Base-by-base conservation (phyloP, 2,329 filamentous ascomycete genomes). In the Phaeosphaeria sp. region DNA sequence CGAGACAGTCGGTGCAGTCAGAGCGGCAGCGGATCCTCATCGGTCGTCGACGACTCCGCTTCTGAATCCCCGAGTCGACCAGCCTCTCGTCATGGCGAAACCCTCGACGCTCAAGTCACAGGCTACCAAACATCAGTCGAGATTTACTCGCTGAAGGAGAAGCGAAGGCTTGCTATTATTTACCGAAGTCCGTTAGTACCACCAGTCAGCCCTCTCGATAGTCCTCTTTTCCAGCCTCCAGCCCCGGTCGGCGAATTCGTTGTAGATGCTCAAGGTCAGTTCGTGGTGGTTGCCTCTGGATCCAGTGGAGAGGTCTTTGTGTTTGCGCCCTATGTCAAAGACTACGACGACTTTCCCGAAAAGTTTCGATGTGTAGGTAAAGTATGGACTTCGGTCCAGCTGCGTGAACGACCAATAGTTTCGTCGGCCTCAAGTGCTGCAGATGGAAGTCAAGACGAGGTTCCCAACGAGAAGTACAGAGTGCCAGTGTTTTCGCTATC, bases 91-190 rank as follows among this genome's bases (percentile, higher is more conserved):
- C 64, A 64, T 25, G 74, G 68, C 18, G 65, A 73, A n/a, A 61
- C 65, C 15, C 49, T 65, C 2, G 59, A 67, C 18, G 62, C 63
- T 18, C 69, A 70, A 44, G 81, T 88, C 57, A 84, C 86, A 49
- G 83, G 84, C 47, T 96, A 94, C 70, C 93, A 96, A 76, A 97
- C 93, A 0, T 89, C 90, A 0, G 92, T 97, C 6, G 92, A 97
- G 66, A 82, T 98, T 0, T 96, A 94, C 76, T 97, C 93, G 1
- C 80, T 98, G 58, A 87, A 86, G 66, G 91, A 89, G n/a, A 89
- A 88, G 67, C 84, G 86, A 60, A 86, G 87, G 54, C 78, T 97
- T 53, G 86, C 89, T 24, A 90, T 91, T 0, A 81, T 98, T 8
- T 88, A 96, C 59, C 86, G 88, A 67, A 88, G 89, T 44, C 85